Evolutionary conservation across 106 monocot species (phyloP), one percentile per base, ranked within the genome.

Genomic region (Dioscorea alata): DNA sequence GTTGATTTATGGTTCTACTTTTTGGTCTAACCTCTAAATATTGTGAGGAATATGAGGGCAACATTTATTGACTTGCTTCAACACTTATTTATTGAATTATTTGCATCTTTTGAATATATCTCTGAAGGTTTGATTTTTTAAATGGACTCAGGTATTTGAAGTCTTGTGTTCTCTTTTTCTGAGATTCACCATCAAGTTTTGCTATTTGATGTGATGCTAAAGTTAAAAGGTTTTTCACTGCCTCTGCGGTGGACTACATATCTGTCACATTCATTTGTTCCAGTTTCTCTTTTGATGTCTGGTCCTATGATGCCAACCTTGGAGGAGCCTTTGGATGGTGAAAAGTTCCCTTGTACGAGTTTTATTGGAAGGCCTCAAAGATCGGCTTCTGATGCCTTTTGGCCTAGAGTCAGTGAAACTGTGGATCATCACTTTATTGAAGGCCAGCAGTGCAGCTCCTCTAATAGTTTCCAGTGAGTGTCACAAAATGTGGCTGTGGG

Each of bases 381-480:
- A 68, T 71, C 70, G 21, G 77, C 69, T 33, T 74, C 88, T 34
- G 65, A 20, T 73, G 80, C 75, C 71, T 82, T 77, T 82, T 80
- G 82, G 65, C 87, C 82, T 6, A 73, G 68, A 35, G 50, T 72
- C 33, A 79, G 85, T 80, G 82, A 85, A 33, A 71, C 33, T 23
- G 90, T 77, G 61, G 60, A 69, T 12, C 76, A 76, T 64, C 78
- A 52, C 74, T 66, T 82, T 69, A 73, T 73, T 64, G 88, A 85
- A 74, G 77, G 79, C 48, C 76, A 78, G 50, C 51, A 79, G 28
- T 95, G 85, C 81, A 91, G 88, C 74, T 91, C 85, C 61, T 85
- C 88, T 42, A 86, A 91, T 73, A 88, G 79, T 73, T 80, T 79
- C 83, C 71, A 51, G 94, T 95, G 75, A 75, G 83, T 81, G 32